phyloP scores from a whole-genome alignment of 306 rosid genomes.

The Leucaena leucocephala region DNA sequence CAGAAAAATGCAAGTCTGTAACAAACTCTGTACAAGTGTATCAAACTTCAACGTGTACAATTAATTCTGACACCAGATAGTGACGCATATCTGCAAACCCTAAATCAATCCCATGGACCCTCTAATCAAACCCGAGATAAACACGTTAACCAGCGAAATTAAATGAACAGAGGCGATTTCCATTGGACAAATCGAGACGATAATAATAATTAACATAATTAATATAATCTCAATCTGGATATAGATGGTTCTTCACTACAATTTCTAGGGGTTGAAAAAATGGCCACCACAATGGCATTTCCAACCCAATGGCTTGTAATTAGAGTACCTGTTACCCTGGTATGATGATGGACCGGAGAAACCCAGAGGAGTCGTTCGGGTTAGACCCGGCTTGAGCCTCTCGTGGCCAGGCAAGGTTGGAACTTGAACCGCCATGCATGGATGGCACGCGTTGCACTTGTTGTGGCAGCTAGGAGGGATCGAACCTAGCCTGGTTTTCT shows the following conservation, averaged over 20 bases:
- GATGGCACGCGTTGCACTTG: slow-evolving; percentile 89
- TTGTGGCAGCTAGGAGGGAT: slow-evolving; percentile 96
- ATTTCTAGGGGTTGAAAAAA: slow-evolving; percentile 74
- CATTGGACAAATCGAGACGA: slow-evolving; percentile 27
- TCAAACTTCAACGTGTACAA: slow-evolving; percentile 51
- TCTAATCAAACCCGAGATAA: slow-evolving; percentile 22
- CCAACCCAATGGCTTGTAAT: slow-evolving; percentile 99
- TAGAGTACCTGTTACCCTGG: slow-evolving; percentile 66
- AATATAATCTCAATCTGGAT: background rate
- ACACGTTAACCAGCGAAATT: slow-evolving; percentile 13
- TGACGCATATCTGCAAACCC: slow-evolving; percentile 34
- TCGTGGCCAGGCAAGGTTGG: slow-evolving; percentile 59
- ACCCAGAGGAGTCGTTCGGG: slow-evolving; percentile 37
- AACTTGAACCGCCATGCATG: slow-evolving; percentile 95
- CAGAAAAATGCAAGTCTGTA: slow-evolving; percentile 39
- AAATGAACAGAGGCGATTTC: background rate
- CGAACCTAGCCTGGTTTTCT: slow-evolving; percentile 83
- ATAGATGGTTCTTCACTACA: background rate
- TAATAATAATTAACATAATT: background rate
- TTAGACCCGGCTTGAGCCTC: slow-evolving; percentile 42
- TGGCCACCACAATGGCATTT: slow-evolving; percentile 83
- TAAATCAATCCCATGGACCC: slow-evolving; percentile 22
- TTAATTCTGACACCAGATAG: slow-evolving; percentile 45
- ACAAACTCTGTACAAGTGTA: slow-evolving; percentile 57
- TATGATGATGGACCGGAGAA: slow-evolving; percentile 49